Evolutionary conservation across 2,329 filamentous ascomycete genomes (phyloP).

Genomic region (Ophiosphaerella herpotricha): DNA sequence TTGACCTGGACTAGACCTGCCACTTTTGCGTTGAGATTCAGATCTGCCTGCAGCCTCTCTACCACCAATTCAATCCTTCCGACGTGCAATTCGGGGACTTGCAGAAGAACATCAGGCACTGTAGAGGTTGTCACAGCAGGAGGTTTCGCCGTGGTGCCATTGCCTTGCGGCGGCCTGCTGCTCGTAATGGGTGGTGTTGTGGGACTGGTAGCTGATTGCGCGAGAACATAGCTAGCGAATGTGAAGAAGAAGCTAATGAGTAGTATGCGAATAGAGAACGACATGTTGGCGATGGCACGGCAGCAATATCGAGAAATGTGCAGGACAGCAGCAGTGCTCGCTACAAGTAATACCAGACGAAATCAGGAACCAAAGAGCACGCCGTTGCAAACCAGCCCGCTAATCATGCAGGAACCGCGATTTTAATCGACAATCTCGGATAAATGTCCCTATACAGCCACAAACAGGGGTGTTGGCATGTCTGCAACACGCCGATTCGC

Average conservation of each 20-base stretch:
- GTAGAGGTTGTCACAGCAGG: conserved; percentile 31
- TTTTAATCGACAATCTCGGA: conserved; percentile 40
- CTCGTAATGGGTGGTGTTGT: conserved; percentile 36
- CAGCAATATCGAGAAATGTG: conserved; percentile 14
- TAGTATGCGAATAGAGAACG: conserved; percentile 41
- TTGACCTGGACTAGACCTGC: conserved; percentile 61
- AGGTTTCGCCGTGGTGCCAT: conserved; percentile 25
- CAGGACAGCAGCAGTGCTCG: conserved; percentile 12
- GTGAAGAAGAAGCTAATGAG: conserved; percentile 34
- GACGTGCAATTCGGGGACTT: conserved; percentile 63
- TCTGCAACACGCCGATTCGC: conserved; percentile 19
- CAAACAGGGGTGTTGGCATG: conserved; percentile 26
- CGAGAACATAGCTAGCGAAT: conserved; percentile 31
- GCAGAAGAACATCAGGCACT: conserved; percentile 62
- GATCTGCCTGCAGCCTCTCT: conserved; percentile 62
- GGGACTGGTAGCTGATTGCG: conserved; percentile 32
- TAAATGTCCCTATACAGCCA: conserved; percentile 35
- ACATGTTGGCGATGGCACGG: conserved; percentile 33
- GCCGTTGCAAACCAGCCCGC: conserved; percentile 18
- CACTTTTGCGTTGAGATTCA: conserved; percentile 65
- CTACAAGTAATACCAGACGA: conserved; percentile 17
- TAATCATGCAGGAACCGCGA: conserved; percentile 25
- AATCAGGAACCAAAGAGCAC: conserved; percentile 20
- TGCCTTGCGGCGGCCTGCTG: conserved; percentile 22
- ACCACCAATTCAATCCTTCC: conserved; percentile 65